Conservation (phyloP, 352 stramenopile species). For the Phytophthora vignae region DNA sequence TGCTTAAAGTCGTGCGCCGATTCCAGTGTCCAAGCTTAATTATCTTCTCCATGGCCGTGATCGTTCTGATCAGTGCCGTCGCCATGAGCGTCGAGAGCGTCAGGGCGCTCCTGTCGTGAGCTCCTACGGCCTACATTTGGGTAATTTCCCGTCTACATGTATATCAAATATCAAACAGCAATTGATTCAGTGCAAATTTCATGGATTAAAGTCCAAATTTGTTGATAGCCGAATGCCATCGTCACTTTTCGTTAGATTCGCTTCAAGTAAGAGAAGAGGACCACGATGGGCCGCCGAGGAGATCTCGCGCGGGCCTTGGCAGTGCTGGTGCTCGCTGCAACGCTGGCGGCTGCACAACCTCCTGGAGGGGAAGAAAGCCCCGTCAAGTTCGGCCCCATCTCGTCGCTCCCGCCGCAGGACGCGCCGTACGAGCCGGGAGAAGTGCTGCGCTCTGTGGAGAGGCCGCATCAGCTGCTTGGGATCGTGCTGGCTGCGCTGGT, state of each 20-base stretch:
- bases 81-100: constrained; percentile 74
- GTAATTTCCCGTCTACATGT: no score
- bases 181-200: no score
- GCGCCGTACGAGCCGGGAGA: constrained; percentile 28
- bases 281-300: constrained; percentile 6
- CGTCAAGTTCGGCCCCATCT: constrained; percentile 34
- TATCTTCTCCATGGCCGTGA: constrained; percentile 73
- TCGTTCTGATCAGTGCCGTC: constrained; percentile 69
- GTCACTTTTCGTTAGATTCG: constrained; percentile 4
- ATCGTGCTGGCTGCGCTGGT: constrained; percentile 51
- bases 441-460: constrained; percentile 26
- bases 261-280: constrained; percentile 24
- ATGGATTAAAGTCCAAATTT: no score
- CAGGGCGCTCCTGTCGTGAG: constrained; percentile 36
- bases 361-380: constrained; percentile 20
- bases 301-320: constrained; percentile 17
- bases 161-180: no score
- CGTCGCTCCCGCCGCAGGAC: constrained; percentile 28
- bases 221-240: no score
- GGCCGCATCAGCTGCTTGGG: constrained; percentile 37
- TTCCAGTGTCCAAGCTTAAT: constrained; percentile 78
- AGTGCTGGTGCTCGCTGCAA: constrained; percentile 10
- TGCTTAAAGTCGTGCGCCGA: constrained; percentile 54
- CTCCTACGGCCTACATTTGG: background rate
- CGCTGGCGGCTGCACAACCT: constrained; percentile 13